Evolutionary conservation across 192 early-diverging fungal species (phyloP).

Genomic region (Backusella circina): DNA sequence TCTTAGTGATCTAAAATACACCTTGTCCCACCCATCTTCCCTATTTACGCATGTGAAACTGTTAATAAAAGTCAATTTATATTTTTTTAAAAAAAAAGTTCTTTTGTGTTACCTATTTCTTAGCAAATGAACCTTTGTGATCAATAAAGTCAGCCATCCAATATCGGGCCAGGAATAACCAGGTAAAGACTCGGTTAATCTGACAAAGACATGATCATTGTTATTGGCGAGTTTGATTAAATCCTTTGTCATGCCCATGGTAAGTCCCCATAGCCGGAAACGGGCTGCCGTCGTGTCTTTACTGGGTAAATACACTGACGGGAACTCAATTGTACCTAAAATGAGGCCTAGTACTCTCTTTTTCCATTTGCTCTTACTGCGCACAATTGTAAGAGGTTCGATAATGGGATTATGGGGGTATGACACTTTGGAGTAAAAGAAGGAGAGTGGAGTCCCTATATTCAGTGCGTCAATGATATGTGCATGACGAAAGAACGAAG

Average conservation of each 20-base stretch:
- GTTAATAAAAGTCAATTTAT: too few relatives aligned
- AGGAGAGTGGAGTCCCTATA: slow-evolving; percentile 28
- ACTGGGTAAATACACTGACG: slow-evolving; percentile 22
- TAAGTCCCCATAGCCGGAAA: slow-evolving; percentile 29
- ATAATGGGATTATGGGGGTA: slow-evolving; percentile 5
- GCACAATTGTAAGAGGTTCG: not conserved
- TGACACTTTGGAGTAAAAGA: slow-evolving; percentile 15
- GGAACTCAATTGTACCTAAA: slow-evolving; percentile 22
- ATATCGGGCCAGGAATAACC: slow-evolving; percentile 18
- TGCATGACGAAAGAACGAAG: too few relatives aligned
- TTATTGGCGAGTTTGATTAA: slow-evolving; percentile 10
- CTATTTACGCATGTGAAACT: not conserved
- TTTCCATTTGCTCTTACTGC: not conserved
- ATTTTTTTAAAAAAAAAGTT: not conserved
- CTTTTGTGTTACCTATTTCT: not conserved
- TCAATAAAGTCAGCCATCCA: not conserved
- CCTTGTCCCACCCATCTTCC: not conserved
- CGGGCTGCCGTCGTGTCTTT: not conserved
- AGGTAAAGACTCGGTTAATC: not conserved
- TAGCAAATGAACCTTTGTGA: not conserved
- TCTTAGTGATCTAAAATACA: slow-evolving; percentile 12
- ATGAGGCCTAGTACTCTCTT: not conserved
- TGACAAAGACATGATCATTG: slow-evolving; percentile 16
- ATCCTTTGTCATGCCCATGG: slow-evolving; percentile 27
- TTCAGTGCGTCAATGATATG: too few relatives aligned